Conservation (phyloP, 148 eudicot species). For the Silene conica region DNA sequence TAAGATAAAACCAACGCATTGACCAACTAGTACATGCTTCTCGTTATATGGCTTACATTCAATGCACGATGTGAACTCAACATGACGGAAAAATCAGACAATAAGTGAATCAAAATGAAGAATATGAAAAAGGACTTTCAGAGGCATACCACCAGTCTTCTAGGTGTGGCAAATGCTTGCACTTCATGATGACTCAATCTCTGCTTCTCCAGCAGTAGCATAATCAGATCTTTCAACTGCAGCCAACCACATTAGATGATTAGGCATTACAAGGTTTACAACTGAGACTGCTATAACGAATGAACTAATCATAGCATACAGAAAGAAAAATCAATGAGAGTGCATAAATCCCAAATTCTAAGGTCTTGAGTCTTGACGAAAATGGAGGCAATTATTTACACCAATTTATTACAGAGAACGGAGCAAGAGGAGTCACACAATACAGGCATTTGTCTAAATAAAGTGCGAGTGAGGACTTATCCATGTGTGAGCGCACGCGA, state of each 20-base stretch:
- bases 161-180: conserved; percentile 78
- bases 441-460: conserved; percentile 1
- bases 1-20: background rate
- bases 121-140: conserved; percentile 1
- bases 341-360: background rate
- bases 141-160: conserved; percentile 84
- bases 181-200: conserved; percentile 76
- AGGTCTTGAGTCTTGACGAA: background rate
- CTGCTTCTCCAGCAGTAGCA: conserved; percentile 71
- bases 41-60: background rate
- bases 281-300: background rate
- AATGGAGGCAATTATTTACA: background rate
- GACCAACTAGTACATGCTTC: background rate
- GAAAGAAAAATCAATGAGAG: background rate
- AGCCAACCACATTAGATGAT: conserved; percentile 1
- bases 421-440: background rate
- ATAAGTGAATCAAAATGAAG: background rate
- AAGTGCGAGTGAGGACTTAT: background rate
- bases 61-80: conserved; percentile 9
- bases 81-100: conserved; percentile 8
- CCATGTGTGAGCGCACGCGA: too few relatives aligned
- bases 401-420: background rate
- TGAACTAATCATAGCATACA: conserved; percentile 13
- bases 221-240: conserved; percentile 73
- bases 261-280: background rate